A percentile compares a stretch with the other conserved stretches of the same genome.
These are phyloP conservation scores for Backusella morwellensis DNA, from an alignment of 192 early-diverging fungal species.

Conservation along the genomic window DNA sequence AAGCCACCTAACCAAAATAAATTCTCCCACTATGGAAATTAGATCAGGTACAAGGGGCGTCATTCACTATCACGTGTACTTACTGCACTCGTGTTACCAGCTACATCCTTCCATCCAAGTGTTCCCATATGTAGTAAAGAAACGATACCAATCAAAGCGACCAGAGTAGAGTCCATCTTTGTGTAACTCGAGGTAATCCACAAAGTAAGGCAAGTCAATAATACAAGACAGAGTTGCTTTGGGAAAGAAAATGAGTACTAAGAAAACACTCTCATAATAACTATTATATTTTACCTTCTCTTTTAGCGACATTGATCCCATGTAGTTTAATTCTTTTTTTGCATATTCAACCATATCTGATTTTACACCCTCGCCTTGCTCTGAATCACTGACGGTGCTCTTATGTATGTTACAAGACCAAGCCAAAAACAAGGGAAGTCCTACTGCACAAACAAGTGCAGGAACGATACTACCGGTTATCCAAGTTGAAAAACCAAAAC, in stretches of 20 bases:
- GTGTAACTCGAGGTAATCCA: slow-evolving; percentile 64
- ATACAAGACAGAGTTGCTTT: slow-evolving; percentile 47
- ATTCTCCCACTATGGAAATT: slow-evolving; percentile 64
- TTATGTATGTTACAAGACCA: slow-evolving; percentile 12
- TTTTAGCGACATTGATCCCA: slow-evolving; percentile 22
- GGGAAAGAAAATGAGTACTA: not conserved
- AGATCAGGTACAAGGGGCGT: not conserved
- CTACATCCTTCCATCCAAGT: slow-evolving; percentile 65
- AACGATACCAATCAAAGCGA: slow-evolving; percentile 63
- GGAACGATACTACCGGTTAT: slow-evolving; percentile 54
- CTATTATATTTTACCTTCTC: slow-evolving; percentile 14
- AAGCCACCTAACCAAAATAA: slow-evolving; percentile 83
- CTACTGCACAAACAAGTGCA: slow-evolving; percentile 25
- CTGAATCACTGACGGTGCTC: not conserved
- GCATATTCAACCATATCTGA: slow-evolving; percentile 16
- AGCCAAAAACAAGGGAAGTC: slow-evolving; percentile 23
- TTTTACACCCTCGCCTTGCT: slow-evolving; percentile 1
- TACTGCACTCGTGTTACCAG: slow-evolving; percentile 60
- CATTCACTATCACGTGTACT: not conserved
- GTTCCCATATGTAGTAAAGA: slow-evolving; percentile 56
- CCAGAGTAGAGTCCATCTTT: slow-evolving; percentile 63
- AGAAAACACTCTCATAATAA: not conserved
- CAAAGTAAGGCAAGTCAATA: slow-evolving; percentile 52
- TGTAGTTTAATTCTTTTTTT: slow-evolving; percentile 3
- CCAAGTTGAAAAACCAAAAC: slow-evolving; percentile 70